These are phyloP conservation scores for Uncinocarpus reesii DNA, from an alignment of 2,329 filamentous ascomycete species.

Conservation along the genomic window DNA sequence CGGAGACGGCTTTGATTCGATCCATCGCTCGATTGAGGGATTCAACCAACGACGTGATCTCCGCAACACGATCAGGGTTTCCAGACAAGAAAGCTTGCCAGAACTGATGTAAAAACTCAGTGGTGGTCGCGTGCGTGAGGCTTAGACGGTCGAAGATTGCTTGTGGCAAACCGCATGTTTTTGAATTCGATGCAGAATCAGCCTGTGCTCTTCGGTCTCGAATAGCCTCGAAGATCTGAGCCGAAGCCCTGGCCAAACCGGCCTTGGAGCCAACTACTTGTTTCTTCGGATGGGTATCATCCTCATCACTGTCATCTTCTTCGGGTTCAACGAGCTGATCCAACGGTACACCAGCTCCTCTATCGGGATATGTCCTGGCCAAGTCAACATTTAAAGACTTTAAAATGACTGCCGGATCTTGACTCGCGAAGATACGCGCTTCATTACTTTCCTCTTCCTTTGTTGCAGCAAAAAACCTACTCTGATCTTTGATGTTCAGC, in stretches of 20 bases:
- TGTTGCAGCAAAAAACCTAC: conserved; percentile 52
- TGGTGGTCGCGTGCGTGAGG: conserved; percentile 80
- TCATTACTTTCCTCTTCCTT: conserved; percentile 35
- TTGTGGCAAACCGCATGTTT: conserved; percentile 40
- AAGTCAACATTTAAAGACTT: conserved; percentile 55
- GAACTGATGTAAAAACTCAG: conserved; percentile 95
- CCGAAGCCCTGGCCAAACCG: conserved; percentile 46
- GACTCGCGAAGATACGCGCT: conserved; percentile 53
- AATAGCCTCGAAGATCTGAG: conserved; percentile 50
- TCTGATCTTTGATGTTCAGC: conserved; percentile 81
- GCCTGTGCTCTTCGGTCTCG: conserved; percentile 46
- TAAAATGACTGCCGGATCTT: conserved; percentile 60
- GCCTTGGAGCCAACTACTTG: conserved; percentile 55
- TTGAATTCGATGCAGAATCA: conserved; percentile 28
- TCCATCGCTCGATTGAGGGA: conserved; percentile 66
- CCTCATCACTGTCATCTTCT: conserved; percentile 51
- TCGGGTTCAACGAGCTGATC: conserved; percentile 50
- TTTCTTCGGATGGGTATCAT: conserved; percentile 38
- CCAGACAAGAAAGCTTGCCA: conserved; percentile 88
- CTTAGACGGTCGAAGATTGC: conserved; percentile 52
- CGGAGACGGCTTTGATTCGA: conserved; percentile 69
- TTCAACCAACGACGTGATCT: conserved; percentile 72
- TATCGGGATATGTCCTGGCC: conserved; percentile 35
- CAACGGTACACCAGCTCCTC: conserved; percentile 60
- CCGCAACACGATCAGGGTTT: conserved; percentile 65